Conservation (phyloP, 1,284 basidiomycete species). For the Crepidotus sp. region DNA sequence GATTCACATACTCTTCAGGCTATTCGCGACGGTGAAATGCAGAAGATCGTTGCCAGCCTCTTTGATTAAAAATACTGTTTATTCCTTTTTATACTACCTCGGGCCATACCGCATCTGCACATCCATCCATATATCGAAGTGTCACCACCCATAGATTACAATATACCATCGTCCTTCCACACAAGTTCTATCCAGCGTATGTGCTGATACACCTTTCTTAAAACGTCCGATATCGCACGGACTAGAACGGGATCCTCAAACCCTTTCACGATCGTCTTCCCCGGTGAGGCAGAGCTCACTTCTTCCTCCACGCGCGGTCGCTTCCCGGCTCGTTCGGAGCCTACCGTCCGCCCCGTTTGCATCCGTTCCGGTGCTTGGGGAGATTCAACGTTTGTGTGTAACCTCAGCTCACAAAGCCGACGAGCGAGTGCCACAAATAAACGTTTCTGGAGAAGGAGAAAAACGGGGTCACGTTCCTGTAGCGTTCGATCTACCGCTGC, state of each 20-base stretch:
- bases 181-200: conserved; percentile 30
- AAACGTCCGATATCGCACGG: conserved; percentile 24
- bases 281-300: background rate
- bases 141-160: no score
- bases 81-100: conserved; percentile 2
- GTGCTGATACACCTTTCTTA: conserved; percentile 20
- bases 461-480: conserved; percentile 54
- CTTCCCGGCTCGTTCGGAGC: conserved; percentile 18
- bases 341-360: conserved; percentile 34
- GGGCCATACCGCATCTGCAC: background rate
- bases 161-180: conserved; percentile 24
- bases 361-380: conserved; percentile 32
- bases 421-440: conserved; percentile 36
- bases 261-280: conserved; percentile 23
- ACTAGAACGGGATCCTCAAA: conserved; percentile 35
- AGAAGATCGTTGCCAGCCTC: conserved; percentile 20
- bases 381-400: background rate
- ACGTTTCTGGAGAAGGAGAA: conserved; percentile 49
- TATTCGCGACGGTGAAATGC: conserved; percentile 62
- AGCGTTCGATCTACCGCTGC: conserved; percentile 54
- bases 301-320: conserved; percentile 12
- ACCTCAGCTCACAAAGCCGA: conserved; percentile 21
- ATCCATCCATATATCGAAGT: background rate
- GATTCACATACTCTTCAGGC: conserved; percentile 23
- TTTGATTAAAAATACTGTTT: conserved; percentile 5